Conservation (phyloP, 106 monocot genomes). For the Cymbidium sinense region DNA sequence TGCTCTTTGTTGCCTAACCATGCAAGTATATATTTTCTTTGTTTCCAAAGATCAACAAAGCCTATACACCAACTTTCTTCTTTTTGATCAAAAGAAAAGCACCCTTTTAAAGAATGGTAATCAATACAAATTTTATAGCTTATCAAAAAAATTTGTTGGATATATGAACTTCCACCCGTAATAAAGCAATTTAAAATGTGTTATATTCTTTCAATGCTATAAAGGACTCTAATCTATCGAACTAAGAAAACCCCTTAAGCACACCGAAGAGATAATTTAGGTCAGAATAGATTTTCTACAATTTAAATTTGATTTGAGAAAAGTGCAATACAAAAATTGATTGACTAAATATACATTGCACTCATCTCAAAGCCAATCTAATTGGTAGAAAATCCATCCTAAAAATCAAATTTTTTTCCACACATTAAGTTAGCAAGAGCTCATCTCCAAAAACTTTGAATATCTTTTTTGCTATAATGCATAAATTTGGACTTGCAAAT, state of each 20-base stretch:
- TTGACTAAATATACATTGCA: too few species aligned
- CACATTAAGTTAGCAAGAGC: neutral
- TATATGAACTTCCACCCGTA: neutral
- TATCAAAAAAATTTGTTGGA: neutral
- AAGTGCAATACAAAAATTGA: too few species aligned
- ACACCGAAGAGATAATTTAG: too few species aligned
- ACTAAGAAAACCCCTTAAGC: neutral
- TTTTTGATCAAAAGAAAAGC: neutral
- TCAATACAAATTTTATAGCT: neutral
- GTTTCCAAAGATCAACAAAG: neutral
- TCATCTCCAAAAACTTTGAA: neutral
- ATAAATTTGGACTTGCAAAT: too few species aligned
- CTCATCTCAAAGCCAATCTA: too few species aligned
- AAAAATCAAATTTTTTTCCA: too few species aligned
- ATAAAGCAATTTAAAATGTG: neutral
- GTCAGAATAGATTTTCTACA: too few species aligned
- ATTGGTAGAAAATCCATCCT: too few species aligned
- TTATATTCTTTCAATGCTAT: neutral
- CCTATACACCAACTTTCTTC: neutral
- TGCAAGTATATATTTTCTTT: neutral
- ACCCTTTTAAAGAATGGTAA: neutral
- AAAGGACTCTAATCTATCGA: neutral
- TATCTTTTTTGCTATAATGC: neutral
- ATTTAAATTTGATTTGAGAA: too few species aligned
- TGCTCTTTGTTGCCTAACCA: neutral